These are phyloP conservation scores for Inga leiocalycina DNA, from an alignment of 306 rosid species.

Conservation along the genomic window DNA sequence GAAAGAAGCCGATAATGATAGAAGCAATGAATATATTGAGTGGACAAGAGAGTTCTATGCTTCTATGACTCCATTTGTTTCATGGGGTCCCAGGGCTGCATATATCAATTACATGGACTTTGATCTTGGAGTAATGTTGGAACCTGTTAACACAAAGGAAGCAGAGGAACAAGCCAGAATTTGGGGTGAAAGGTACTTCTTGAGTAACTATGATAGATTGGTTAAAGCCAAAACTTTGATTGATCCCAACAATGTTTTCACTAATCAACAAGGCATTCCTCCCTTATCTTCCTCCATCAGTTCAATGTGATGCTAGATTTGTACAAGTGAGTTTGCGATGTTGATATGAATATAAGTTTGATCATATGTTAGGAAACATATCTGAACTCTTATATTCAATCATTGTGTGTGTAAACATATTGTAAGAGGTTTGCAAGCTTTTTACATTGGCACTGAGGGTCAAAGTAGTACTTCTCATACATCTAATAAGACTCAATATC, in stretches of 20 bases:
- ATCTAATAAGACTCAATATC: no score
- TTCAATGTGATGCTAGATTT: constrained; percentile 2
- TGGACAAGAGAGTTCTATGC: constrained; percentile 67
- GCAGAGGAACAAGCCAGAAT: constrained; percentile 53
- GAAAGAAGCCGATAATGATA: constrained; percentile 52
- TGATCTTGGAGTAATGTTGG: constrained; percentile 64
- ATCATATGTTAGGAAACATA: constrained; percentile 6
- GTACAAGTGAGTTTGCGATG: background rate
- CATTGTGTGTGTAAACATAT: no score
- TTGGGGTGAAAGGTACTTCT: constrained; percentile 83
- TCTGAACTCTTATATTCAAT: no score
- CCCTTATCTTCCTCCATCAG: constrained; percentile 35
- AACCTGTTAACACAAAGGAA: constrained; percentile 18
- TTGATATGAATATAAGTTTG: constrained; percentile 19
- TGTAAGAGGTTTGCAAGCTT: no score
- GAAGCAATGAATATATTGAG: constrained; percentile 50
- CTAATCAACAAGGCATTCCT: constrained; percentile 74
- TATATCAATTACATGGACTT: constrained; percentile 78
- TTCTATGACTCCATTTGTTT: constrained; percentile 65
- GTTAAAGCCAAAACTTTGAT: constrained; percentile 65
- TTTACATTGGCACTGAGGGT: no score
- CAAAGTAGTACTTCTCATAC: no score
- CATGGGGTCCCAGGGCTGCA: constrained; percentile 80
- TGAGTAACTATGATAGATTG: constrained; percentile 70
- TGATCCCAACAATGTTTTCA: constrained; percentile 70